Base-by-base conservation (phyloP, 2,329 filamentous ascomycete genomes). In the Colletotrichum camelliae region DNA sequence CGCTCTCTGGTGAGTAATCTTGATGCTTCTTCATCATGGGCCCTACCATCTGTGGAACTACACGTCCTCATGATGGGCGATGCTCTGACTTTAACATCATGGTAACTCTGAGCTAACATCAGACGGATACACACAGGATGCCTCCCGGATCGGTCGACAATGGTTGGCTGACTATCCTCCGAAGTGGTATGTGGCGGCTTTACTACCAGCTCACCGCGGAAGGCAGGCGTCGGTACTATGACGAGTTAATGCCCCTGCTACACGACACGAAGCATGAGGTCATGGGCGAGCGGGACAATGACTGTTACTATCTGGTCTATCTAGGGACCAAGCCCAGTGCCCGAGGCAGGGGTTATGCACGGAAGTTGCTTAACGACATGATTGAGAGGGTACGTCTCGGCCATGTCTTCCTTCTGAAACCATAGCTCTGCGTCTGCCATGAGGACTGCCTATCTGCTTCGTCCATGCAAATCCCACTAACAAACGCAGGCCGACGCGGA, bases 241-340 rank as follows among this genome's bases (percentile, higher is more conserved):
- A 88, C 77, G 95, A 97, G 84, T 92, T 96, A 84, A 84, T 96
- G 64, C 94, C 94, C 18, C 88, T 95, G 61, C 89, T 97, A 78
- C 91, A 95, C 84, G 87, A 92, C 79, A 93, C 93, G 81, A 96
- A 96, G 87, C 86, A 88, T 76, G 88, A 91, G 77, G 89, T 94
- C 77, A 90, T 97, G 83, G 93, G 93, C 27, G 87, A 90, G 52
- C 89, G 92, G 67, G 93, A 95, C 81, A 83, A 88, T 79, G 88
- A 94, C 76, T 92, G 91, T 81, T 97, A 94, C 89, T 97, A 97
- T 83, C 91, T 97, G 70, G 94, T 96, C 64, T 97, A 96, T 84
- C 88, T 97, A 77, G 95, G 95, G 77, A 96, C 94, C 67, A 94
- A 93, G 83, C 92, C 93, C 39, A 88, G 88, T 77, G 91, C 93